Evolutionary conservation across 257 asterid genomes (phyloP), one percentile per base, ranked within the genome.

Genomic region (Penstemon eatonii): DNA sequence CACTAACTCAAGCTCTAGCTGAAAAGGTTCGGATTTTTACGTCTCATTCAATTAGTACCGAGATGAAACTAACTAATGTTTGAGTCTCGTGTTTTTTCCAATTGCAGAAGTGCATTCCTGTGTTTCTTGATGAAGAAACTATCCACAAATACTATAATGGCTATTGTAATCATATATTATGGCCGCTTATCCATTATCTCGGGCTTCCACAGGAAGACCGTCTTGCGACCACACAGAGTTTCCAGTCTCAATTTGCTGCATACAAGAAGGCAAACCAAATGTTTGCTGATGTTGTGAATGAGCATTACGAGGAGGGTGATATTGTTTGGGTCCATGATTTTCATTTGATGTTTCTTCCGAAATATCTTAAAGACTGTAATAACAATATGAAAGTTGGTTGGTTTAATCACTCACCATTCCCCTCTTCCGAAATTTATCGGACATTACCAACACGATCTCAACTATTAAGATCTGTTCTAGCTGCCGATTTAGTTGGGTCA

Each of bases 131-230:
- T 65, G 95, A 90, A 75, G 97, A 90, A 68, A 77, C 76, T 45
- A 95, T 90, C 39, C 91, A 90, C 74, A 90, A 86, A 73, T 90
- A 88, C 70, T 90, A 90, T 73, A 86, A 88, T 63, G 97, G 96
- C 55, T 88, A 90, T 70, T 90, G 97, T 59, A 90, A 90, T 82
- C 88, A 90, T 83, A 88, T 90, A 83, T 78, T 90, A 55, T 90
- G 96, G 97, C 96, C 97, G 33, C 95, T 88, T 68, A 88, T 90
- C 81, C 97, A 90, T 78, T 90, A 90, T 76, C 95, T 90, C 6
- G 95, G 96, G 63, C 92, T 90, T 66, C 97, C 97, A 8, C 96
- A 88, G 69, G 96, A 90, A 71, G 97, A 90, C 69, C 90, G 90
- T 44, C 95, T 90, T n/a, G 97, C 96, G 19, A 88, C 97, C 61